Evolutionary conservation across 2,329 filamentous ascomycete species (phyloP).

Genomic region (Fusarium pininemorale): DNA sequence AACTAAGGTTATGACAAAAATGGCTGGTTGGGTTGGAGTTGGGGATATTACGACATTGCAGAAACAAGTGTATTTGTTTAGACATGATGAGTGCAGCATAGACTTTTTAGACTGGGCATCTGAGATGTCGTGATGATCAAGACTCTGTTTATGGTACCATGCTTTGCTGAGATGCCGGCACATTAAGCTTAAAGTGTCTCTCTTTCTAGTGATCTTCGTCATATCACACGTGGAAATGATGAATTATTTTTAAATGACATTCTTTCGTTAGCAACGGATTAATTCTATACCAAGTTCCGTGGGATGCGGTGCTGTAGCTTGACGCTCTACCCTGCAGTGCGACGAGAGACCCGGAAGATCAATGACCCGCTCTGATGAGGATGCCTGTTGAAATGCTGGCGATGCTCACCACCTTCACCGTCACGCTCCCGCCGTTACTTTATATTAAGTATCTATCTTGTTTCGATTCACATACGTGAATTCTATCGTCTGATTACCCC

Average conservation of each 20-base stretch:
- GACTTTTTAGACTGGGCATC: constrained; percentile 12
- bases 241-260: fast-evolving
- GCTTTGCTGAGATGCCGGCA: too few species aligned
- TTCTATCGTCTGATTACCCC: too few species aligned
- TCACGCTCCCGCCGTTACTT: neutral
- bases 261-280: fast-evolving
- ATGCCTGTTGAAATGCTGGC: too few species aligned
- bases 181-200: fast-evolving
- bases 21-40: constrained; percentile 1
- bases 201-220: fast-evolving
- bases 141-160: neutral
- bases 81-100: constrained; percentile 4
- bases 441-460: neutral
- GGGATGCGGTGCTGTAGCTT: too few species aligned
- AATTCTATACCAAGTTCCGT: fast-evolving
- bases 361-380: neutral
- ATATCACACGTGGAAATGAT: fast-evolving
- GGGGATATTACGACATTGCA: constrained; percentile 9
- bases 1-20: neutral
- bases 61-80: neutral
- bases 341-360: neutral
- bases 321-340: neutral
- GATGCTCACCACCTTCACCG: neutral
- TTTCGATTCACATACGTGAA: fast-evolving
- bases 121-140: neutral